These are phyloP conservation scores for Bondarzewia mesenterica DNA, from an alignment of 1,284 basidiomycete species.

Conservation along the genomic window DNA sequence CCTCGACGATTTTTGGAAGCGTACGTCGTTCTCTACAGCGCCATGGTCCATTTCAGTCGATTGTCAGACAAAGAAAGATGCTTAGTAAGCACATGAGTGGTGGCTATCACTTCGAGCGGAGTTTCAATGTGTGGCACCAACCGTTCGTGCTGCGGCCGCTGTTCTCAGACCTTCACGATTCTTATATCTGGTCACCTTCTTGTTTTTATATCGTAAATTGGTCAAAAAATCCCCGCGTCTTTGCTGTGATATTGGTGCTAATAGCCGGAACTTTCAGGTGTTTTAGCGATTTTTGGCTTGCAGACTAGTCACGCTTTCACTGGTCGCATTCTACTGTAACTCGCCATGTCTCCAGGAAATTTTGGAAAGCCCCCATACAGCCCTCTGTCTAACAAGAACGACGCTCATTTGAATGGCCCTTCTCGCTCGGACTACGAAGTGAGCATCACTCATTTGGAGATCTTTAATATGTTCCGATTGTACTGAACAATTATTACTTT, in stretches of 20 bases:
- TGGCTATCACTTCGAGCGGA: constrained; percentile 2
- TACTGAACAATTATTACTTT: background rate
- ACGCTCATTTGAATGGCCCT: background rate
- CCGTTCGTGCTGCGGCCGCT: background rate
- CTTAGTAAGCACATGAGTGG: background rate
- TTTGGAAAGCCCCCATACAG: background rate
- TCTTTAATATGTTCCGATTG: background rate
- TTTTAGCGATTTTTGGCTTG: background rate
- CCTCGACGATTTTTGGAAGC: constrained; percentile 34
- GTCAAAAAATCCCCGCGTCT: too few relatives aligned
- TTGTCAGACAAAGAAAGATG: too few relatives aligned
- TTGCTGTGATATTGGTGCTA: too few relatives aligned
- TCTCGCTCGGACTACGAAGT: constrained; percentile 1
- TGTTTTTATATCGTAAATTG: too few relatives aligned
- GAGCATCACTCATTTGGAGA: background rate
- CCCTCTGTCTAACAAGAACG: background rate
- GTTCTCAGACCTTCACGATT: too few relatives aligned
- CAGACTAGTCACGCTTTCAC: background rate
- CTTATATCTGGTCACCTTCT: too few relatives aligned
- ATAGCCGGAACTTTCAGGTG: background rate
- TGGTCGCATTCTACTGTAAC: background rate
- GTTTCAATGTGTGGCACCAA: constrained; percentile 11
- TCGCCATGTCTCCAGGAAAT: constrained; percentile 1
- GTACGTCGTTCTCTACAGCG: background rate
- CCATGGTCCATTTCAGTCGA: constrained; percentile 2